Evolutionary conservation across 2,329 filamentous ascomycete species (phyloP).

Genomic region (Alternaria novae-zelandiae): DNA sequence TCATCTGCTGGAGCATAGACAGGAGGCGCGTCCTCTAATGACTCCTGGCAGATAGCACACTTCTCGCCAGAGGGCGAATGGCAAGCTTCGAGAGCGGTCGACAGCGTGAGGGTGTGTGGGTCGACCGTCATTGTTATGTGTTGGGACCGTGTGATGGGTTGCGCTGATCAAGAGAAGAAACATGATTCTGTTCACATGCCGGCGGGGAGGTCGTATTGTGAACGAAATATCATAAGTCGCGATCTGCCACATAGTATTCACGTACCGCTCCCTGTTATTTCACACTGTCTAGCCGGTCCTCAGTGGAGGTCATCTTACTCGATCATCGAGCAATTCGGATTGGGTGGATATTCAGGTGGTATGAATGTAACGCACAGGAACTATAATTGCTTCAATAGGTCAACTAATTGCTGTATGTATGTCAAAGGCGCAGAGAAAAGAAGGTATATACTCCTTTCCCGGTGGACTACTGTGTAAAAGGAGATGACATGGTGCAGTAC

Average conservation of each 20-base stretch:
- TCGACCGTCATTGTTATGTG: not conserved
- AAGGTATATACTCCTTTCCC: not conserved
- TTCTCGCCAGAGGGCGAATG: not conserved
- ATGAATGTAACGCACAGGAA: not conserved
- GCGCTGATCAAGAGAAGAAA: not conserved
- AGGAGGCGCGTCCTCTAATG: not conserved
- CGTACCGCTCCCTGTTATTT: not conserved
- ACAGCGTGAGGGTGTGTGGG: not conserved
- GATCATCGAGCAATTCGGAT: not conserved
- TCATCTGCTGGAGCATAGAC: not conserved
- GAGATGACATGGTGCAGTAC: not conserved
- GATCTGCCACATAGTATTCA: not conserved
- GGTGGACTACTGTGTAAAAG: not conserved
- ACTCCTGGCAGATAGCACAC: conserved; percentile 20
- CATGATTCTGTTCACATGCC: not conserved
- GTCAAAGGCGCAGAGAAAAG: not conserved
- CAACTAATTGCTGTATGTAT: not conserved
- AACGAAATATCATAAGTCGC: not conserved
- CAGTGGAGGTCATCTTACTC: not conserved
- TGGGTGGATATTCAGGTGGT: not conserved
- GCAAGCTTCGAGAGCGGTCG: not conserved
- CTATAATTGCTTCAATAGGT: not conserved
- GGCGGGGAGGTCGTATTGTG: not conserved
- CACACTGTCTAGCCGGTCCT: not conserved
- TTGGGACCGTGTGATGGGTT: not conserved